phyloP scores from a whole-genome alignment of 768 basidiomycete genomes.

The Rubroboletus satanas region DNA sequence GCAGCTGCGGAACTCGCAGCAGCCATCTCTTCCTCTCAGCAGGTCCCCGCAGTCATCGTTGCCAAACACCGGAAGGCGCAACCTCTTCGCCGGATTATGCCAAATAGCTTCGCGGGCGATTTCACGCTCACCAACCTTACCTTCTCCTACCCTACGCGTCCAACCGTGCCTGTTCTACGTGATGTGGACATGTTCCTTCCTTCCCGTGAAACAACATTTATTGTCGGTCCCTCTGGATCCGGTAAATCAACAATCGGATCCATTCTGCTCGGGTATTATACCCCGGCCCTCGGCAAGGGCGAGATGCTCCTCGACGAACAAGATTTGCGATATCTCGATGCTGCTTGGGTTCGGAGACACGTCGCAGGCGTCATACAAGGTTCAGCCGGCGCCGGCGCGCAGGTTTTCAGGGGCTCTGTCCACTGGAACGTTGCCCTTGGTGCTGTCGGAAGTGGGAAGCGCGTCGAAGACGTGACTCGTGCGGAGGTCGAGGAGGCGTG shows the following conservation, averaged over 20 bases:
- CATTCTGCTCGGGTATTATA: slow-evolving; percentile 70
- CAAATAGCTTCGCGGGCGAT: slow-evolving; percentile 65
- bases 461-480: too few species aligned
- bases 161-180: slow-evolving; percentile 52
- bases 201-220: slow-evolving; percentile 69
- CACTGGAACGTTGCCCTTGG: slow-evolving; percentile 88
- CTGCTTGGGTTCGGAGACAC: slow-evolving; percentile 57
- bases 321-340: slow-evolving; percentile 70
- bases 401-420: slow-evolving; percentile 70
- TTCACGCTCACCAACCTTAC: slow-evolving; percentile 56
- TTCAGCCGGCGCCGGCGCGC: slow-evolving; percentile 43
- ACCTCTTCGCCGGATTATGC: slow-evolving; percentile 61
- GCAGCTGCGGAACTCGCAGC: slow-evolving; percentile 28
- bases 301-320: slow-evolving; percentile 79
- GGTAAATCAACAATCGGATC: slow-evolving; percentile 73
- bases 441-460: slow-evolving; percentile 44
- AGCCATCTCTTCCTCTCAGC: slow-evolving; percentile 32
- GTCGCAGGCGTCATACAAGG: slow-evolving; percentile 79
- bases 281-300: slow-evolving; percentile 48
- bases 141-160: slow-evolving; percentile 73
- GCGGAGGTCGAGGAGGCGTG: too few species aligned
- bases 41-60: slow-evolving; percentile 28
- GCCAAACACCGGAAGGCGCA: slow-evolving; percentile 14
- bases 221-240: slow-evolving; percentile 75
- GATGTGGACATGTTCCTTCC: slow-evolving; percentile 67